Evolutionary conservation across 257 asterid species (phyloP), one percentile per base, ranked within the genome.

Genomic region (Cinchona pubescens): DNA sequence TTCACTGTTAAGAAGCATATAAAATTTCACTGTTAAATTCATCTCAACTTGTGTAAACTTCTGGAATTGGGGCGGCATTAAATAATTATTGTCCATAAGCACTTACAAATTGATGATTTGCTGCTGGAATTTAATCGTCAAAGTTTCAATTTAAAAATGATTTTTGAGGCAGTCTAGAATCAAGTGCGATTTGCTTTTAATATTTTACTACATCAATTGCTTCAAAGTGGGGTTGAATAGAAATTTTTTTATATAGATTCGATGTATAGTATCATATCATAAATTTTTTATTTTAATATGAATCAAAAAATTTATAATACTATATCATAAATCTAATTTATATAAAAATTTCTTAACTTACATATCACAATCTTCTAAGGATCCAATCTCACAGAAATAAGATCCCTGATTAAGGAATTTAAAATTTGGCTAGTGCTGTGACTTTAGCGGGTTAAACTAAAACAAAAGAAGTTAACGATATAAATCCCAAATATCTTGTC

Each of bases 111-210:
- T 37, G 8, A 25, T 0, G 14, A 32, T 64, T 64, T 16, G 42
- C 43, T 19, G 27, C 11, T 8, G 25, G 29, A 29, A 15, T 15
- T 25, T 9, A 66, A 67, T 9, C 18, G 18, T 6, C 7, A 11
- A 58, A 58, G 60, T 27, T n/a, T 58, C 18, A 58, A 27, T 12
- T 58, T 25, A 40, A 58, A n/a, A 58, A 25, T 25, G 4, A n/a
- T 8, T 72, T 29, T 27, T 3, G 63, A 53, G 53, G 42, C 27
- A 55, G 7, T 40, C 55, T 23, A 38, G 43, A 58, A 49, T 23
- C 56, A 43, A 9, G 58, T 43, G 0, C n/a, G 72, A 75, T 61
- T 67, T 67, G 55, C 10, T 76, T 56, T 60, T 16, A 56, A 38
- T 56, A 71, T 3, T 56, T 72, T 55, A 34, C 14, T 12, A 14